Percentiles rank a stretch among this genome's conserved stretches.
Conservation (phyloP, 2,329 filamentous ascomycete genomes). For the Aquanectria penicillioides region DNA sequence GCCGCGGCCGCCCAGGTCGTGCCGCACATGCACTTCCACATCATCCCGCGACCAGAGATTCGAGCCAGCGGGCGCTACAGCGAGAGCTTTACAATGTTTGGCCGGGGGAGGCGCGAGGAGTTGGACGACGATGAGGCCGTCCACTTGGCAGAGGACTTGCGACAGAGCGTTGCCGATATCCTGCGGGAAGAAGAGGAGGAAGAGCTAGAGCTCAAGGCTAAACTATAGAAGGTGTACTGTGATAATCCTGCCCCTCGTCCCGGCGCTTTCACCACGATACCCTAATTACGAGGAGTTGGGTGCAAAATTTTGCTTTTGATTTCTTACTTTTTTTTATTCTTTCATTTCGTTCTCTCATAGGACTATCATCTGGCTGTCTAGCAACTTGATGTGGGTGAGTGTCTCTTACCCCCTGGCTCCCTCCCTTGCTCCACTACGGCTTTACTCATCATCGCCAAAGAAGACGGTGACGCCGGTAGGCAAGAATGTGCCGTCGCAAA, state of each 20-base stretch:
- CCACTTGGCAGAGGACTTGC: slow-evolving; percentile 65
- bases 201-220: slow-evolving; percentile 44
- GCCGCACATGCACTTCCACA: slow-evolving; percentile 92
- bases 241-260: too few species aligned
- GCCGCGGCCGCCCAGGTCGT: slow-evolving; percentile 91
- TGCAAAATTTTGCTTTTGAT: neutral
- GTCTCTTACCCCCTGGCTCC: neutral
- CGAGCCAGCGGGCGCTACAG: slow-evolving; percentile 62
- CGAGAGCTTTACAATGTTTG: slow-evolving; percentile 85
- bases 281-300: neutral
- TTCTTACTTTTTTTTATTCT: neutral
- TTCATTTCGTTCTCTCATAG: slow-evolving; percentile 2
- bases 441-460: slow-evolving; percentile 82
- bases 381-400: slow-evolving; percentile 2
- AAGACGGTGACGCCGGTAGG: slow-evolving; percentile 75
- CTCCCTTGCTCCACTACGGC: neutral
- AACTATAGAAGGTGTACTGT: slow-evolving; percentile 45
- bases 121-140: slow-evolving; percentile 79
- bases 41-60: slow-evolving; percentile 85
- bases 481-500: slow-evolving; percentile 79
- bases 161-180: slow-evolving; percentile 60
- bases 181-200: slow-evolving; percentile 53
- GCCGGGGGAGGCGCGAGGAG: slow-evolving; percentile 75
- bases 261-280: too few species aligned
- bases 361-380: neutral